phyloP scores from a whole-genome alignment of 176 grass and related monocot genomes.

The Eragrostis nindensis region DNA sequence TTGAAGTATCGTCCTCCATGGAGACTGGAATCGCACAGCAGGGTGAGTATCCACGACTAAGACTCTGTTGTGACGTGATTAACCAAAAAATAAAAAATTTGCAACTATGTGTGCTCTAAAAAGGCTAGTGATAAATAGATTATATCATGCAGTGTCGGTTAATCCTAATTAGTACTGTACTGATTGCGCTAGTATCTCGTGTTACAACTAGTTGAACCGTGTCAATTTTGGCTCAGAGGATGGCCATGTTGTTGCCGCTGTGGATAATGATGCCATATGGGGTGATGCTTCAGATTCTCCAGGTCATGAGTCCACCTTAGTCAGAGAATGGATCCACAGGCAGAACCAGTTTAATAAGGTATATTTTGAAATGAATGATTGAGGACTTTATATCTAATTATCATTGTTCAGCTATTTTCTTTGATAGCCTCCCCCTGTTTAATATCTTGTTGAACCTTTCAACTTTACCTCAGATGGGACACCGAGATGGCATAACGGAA shows the following conservation, averaged over 20 bases:
- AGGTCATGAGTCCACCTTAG: slow-evolving; percentile 34
- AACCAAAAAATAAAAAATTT: not conserved
- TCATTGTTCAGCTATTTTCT: not conserved
- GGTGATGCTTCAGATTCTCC: slow-evolving; percentile 50
- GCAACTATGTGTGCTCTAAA: not conserved
- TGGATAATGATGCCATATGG: slow-evolving; percentile 20
- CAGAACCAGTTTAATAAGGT: slow-evolving; percentile 66
- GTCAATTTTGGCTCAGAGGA: slow-evolving; percentile 28
- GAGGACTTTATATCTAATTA: not conserved
- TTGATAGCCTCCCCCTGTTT: not conserved
- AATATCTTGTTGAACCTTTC: not conserved
- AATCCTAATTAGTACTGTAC: not conserved
- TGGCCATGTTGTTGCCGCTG: not conserved
- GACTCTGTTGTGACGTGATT: not conserved
- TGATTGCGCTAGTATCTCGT: not conserved
- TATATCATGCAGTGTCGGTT: not conserved
- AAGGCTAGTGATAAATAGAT: not conserved
- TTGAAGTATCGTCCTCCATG: slow-evolving; percentile 1
- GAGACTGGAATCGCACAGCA: not conserved
- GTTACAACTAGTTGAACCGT: not conserved
- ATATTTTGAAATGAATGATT: slow-evolving; percentile 20
- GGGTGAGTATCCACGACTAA: slow-evolving; percentile 20
- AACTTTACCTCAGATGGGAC: slow-evolving; percentile 65
- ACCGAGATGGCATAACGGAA: slow-evolving; percentile 76
- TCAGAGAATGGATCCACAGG: slow-evolving; percentile 64